Evolutionary conservation across 495 filamentous ascomycete species (phyloP).

Genomic region (Penicillium crystallinum): DNA sequence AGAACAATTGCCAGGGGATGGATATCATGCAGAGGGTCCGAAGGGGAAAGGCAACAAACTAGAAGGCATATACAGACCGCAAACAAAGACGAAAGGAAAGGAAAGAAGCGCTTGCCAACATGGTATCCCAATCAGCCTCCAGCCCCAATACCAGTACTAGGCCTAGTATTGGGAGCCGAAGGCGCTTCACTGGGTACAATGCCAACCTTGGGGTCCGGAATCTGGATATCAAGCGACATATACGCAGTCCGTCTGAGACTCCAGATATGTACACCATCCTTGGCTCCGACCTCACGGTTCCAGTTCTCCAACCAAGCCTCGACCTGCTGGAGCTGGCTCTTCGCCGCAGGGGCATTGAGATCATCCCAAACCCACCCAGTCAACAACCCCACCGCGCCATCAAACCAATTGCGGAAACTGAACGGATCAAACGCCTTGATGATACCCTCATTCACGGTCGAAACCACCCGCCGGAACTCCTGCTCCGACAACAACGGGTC

Average conservation of each 20-base stretch:
- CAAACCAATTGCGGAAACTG: slow-evolving; percentile 63
- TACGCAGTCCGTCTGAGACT: slow-evolving; percentile 78
- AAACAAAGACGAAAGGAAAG: slow-evolving; percentile 6
- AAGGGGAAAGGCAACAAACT: slow-evolving; percentile 14
- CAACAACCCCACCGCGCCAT: slow-evolving; percentile 66
- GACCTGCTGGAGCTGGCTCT: slow-evolving; percentile 57
- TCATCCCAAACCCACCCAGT: slow-evolving; percentile 97
- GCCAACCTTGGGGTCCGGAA: slow-evolving; percentile 71
- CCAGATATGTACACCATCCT: slow-evolving; percentile 63
- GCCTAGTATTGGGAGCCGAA: slow-evolving; percentile 37
- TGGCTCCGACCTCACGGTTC: slow-evolving; percentile 60
- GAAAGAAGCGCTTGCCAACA: neutral
- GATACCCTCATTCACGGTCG: slow-evolving; percentile 68
- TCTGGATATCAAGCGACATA: slow-evolving; percentile 83
- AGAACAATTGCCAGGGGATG: slow-evolving; percentile 17
- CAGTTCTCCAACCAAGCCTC: slow-evolving; percentile 77
- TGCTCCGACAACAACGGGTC: slow-evolving; percentile 76
- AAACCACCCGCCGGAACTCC: slow-evolving; percentile 75
- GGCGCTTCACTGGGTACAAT: slow-evolving; percentile 38
- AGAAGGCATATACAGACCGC: slow-evolving; percentile 16
- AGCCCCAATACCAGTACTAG: slow-evolving; percentile 30
- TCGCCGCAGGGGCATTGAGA: slow-evolving; percentile 64
- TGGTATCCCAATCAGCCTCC: slow-evolving; percentile 9
- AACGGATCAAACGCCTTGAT: slow-evolving; percentile 70
- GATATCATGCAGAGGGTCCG: slow-evolving; percentile 29